Percentiles rank a stretch among this genome's conserved stretches.
phyloP scores from a whole-genome alignment of 2,329 filamentous ascomycete genomes.

The Fragosphaeria purpurea region DNA sequence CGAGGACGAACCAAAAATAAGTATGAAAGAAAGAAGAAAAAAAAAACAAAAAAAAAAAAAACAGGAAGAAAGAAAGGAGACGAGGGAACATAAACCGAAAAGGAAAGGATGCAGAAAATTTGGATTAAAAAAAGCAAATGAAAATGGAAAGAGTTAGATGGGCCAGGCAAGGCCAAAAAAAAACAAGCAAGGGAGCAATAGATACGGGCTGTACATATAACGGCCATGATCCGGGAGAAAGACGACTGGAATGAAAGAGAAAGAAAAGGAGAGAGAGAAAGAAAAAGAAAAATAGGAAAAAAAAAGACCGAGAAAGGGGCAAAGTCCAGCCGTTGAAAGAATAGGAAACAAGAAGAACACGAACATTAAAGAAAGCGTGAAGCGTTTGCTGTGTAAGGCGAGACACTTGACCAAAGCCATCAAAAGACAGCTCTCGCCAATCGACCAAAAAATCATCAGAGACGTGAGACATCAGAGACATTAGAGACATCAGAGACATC shows the following conservation, averaged over 20 bases:
- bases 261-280: neutral
- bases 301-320: neutral
- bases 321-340: too few relatives aligned
- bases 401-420: too few relatives aligned
- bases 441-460: too few relatives aligned
- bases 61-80: neutral
- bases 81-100: neutral
- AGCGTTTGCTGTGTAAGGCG: too few relatives aligned
- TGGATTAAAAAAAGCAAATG: neutral
- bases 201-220: too few relatives aligned
- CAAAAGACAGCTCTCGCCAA: too few relatives aligned
- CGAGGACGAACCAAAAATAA: neutral
- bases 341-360: too few relatives aligned
- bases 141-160: neutral
- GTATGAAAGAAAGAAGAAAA: slow-evolving; percentile 1
- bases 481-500: too few relatives aligned
- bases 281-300: neutral
- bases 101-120: neutral
- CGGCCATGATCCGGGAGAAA: too few relatives aligned
- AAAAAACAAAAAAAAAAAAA: neutral
- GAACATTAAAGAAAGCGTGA: neutral
- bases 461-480: too few relatives aligned
- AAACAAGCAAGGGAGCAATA: too few relatives aligned
- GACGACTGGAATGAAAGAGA: too few relatives aligned
- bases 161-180: neutral